Evolutionary conservation across 257 asterid species (phyloP).

Genomic region (Coffea eugenioides): DNA sequence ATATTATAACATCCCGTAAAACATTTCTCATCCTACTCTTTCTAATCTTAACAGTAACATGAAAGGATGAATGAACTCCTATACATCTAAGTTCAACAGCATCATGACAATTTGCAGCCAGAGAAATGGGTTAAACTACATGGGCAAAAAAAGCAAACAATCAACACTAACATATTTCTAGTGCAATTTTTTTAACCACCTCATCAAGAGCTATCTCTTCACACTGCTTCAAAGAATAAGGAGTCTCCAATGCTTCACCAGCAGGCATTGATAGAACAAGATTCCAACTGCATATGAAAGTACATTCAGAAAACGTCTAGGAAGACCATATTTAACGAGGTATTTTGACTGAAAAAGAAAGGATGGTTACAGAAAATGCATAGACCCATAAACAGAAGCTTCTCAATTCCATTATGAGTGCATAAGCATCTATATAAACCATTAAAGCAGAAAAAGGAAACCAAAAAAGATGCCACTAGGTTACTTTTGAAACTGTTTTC

Average conservation of each 20-base stretch:
- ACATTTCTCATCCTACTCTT: neutral
- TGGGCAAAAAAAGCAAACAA: neutral
- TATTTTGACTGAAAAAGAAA: neutral
- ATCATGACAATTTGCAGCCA: neutral
- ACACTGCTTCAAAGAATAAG: constrained; percentile 59
- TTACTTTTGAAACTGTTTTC: neutral
- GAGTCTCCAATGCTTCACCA: constrained; percentile 61
- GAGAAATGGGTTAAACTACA: neutral
- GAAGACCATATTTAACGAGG: neutral
- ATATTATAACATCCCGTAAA: neutral
- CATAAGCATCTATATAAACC: neutral
- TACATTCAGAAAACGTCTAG: constrained; percentile 17
- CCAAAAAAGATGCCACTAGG: neutral
- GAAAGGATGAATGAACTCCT: neutral
- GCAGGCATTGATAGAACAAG: constrained; percentile 82
- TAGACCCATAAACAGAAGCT: neutral
- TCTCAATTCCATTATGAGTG: neutral
- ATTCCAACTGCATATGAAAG: constrained; percentile 74
- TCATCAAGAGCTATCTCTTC: constrained; percentile 74
- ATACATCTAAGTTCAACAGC: neutral
- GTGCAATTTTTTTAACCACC: constrained; percentile 37
- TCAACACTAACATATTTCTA: neutral
- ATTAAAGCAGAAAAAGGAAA: neutral
- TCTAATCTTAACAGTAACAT: neutral
- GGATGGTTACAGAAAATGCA: neutral